Evolutionary conservation across 768 basidiomycete genomes (phyloP).

Genomic region (Tubosaeta sp.): DNA sequence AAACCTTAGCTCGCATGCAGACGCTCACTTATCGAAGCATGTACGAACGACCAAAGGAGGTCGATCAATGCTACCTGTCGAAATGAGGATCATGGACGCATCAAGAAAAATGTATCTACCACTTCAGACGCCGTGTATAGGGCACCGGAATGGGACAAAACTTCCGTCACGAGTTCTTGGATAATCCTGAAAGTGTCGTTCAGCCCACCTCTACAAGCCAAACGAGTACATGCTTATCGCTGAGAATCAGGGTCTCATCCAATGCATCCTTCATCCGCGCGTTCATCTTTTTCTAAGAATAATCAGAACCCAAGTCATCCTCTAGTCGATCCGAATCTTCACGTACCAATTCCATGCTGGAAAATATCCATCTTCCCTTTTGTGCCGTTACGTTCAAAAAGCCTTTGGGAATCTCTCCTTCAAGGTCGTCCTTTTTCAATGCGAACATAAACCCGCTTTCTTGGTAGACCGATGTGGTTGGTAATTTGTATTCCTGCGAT

Average conservation of each 20-base stretch:
- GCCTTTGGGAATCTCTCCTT: slow-evolving; percentile 55
- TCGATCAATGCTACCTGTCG: slow-evolving; percentile 80
- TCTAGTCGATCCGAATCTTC: neutral
- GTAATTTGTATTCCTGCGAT: slow-evolving; percentile 59
- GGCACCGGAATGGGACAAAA: slow-evolving; percentile 69
- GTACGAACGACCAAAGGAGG: slow-evolving; percentile 86
- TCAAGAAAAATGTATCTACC: slow-evolving; percentile 32
- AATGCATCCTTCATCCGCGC: slow-evolving; percentile 86
- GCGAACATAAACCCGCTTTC: slow-evolving; percentile 71
- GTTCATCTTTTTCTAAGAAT: slow-evolving; percentile 75
- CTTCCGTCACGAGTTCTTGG: slow-evolving; percentile 65
- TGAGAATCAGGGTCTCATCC: slow-evolving; percentile 85
- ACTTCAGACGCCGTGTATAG: slow-evolving; percentile 92
- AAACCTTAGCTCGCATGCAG: neutral
- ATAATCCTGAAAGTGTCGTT: slow-evolving; percentile 54
- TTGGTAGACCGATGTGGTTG: slow-evolving; percentile 65
- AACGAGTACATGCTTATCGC: slow-evolving; percentile 55
- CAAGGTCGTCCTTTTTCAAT: slow-evolving; percentile 55
- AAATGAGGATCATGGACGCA: neutral
- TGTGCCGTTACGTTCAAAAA: slow-evolving; percentile 66
- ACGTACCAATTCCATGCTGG: slow-evolving; percentile 76
- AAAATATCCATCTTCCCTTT: slow-evolving; percentile 72
- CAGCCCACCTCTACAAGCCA: neutral
- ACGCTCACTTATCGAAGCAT: slow-evolving; percentile 69
- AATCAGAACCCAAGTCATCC: neutral